phyloP scores from a whole-genome alignment of 1,139 yeast species.

The Geotrichum bryndzae region DNA sequence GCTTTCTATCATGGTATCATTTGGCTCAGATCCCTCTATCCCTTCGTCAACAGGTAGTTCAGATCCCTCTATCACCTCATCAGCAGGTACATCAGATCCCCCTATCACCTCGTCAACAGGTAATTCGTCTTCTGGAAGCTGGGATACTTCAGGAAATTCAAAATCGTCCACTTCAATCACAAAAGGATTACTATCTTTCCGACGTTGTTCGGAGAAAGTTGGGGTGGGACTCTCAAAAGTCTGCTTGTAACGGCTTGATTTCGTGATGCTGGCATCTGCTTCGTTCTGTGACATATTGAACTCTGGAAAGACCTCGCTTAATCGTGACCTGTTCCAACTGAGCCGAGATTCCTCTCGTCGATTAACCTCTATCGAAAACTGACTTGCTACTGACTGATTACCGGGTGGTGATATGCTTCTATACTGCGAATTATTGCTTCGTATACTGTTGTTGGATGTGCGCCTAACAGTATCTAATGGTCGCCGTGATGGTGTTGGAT shows the following conservation, averaged over 20 bases:
- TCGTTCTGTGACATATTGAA: constrained; percentile 13
- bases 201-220: not conserved
- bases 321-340: constrained; percentile 5
- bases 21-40: not conserved
- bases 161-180: constrained; percentile 15
- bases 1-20: not conserved
- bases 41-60: not conserved
- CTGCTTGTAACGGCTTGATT: not conserved
- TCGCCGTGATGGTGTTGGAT: not conserved
- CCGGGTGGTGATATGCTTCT: not conserved
- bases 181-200: constrained; percentile 15
- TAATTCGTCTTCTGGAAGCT: constrained; percentile 3
- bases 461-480: not conserved
- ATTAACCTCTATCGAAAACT: constrained; percentile 2
- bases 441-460: not conserved
- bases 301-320: constrained; percentile 18
- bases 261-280: not conserved
- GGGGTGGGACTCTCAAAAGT: not conserved
- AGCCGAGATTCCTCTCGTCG: constrained; percentile 7
- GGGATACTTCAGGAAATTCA: constrained; percentile 6
- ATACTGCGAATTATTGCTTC: not conserved
- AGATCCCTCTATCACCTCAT: not conserved
- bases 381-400: not conserved
- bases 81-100: not conserved
- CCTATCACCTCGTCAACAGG: not conserved